Base-by-base conservation (phyloP, 2,329 filamentous ascomycete species). In the Talaromyces sp. region DNA sequence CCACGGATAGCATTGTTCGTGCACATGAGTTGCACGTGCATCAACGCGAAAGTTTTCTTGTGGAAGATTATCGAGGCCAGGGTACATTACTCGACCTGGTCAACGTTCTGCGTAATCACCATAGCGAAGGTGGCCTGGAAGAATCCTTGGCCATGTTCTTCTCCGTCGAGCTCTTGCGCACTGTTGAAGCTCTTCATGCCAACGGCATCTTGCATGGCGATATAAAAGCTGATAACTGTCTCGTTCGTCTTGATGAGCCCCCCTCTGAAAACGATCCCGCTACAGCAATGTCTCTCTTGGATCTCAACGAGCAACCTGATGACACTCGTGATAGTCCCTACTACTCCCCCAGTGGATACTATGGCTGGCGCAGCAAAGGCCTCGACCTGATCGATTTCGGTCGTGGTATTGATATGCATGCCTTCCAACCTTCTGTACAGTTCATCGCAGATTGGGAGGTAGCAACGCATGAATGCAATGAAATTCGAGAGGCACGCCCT, bases 371-470 rank as follows among this genome's bases (percentile, higher is more conserved):
- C 1, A 79, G 81, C 19, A 90, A 93, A 59, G 94, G 94, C 11
- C 72, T 99, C 19, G 84, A 86, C 0, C 82, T 99, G 17, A 97
- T 99, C 64, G 94, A 99, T 74, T 97, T 99, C 68, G 94, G 94
- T 1, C 86, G 94, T 1, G 90, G 86, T 45, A 95, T 99, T 70
- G 94, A 99, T 75, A 95, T 97, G 90, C 86, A 85, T 52, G 86
- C 84, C 3, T 99, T 97, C 77, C 74, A 76, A 3, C 80, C 86
- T 0, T 83, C 87, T 37, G 90, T 93, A 10, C 86, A 87, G 61
- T 99, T 99, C 78, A 85, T 97, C 54, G 94, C 93, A 0, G 94
- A 99, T 75, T 99, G 94, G 94, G 89, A 94, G 72, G 91, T 90
- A 0, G 85, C 84, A 14, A 82, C 88, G 20, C 87, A 91, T 47